These are phyloP conservation scores for Sphagnum tenellum DNA, from an alignment of 225 moss, liverwort and hornwort genomes.

Conservation along the genomic window DNA sequence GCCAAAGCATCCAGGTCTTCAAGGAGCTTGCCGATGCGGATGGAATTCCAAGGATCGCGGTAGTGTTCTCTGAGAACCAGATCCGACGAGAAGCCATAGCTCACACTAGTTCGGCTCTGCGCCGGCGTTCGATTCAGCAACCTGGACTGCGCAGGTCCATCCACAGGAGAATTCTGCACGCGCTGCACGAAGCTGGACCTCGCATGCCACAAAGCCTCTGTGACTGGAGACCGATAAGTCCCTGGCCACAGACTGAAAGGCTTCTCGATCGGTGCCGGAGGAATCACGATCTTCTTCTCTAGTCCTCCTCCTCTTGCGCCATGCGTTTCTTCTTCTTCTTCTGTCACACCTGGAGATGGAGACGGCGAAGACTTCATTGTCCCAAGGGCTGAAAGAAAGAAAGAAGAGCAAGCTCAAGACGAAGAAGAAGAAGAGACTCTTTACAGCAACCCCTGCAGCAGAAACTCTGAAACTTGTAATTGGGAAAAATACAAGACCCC, in stretches of 20 bases:
- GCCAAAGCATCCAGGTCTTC: slow-evolving; percentile 97
- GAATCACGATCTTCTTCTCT: too few relatives aligned
- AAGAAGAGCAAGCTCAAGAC: too few relatives aligned
- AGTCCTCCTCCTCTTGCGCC: too few relatives aligned
- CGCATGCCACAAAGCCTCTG: slow-evolving; percentile 88
- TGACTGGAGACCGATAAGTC: slow-evolving; percentile 92
- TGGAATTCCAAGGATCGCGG: slow-evolving; percentile 74
- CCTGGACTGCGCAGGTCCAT: slow-evolving; percentile 29
- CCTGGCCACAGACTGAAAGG: slow-evolving; percentile 81
- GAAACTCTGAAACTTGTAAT: too few relatives aligned
- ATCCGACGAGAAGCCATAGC: slow-evolving; percentile 48
- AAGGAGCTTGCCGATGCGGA: slow-evolving; percentile 75
- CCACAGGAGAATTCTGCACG: slow-evolving; percentile 18
- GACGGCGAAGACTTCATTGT: too few relatives aligned
- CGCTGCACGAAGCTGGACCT: slow-evolving; percentile 62
- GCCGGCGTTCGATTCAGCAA: slow-evolving; percentile 41
- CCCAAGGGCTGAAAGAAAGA: too few relatives aligned
- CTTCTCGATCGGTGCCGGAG: slow-evolving; percentile 1
- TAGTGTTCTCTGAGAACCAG: slow-evolving; percentile 75
- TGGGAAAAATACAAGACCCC: too few relatives aligned
- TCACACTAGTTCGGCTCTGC: slow-evolving; percentile 65
- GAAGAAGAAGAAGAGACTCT: too few relatives aligned
- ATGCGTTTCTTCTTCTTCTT: too few relatives aligned
- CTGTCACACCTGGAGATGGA: too few relatives aligned
- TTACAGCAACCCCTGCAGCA: too few relatives aligned